A percentile compares a stretch with the other conserved stretches of the same genome.
These are phyloP conservation scores for Hypsizygus marmoreus DNA, from an alignment of 768 basidiomycete species.

Conservation along the genomic window DNA sequence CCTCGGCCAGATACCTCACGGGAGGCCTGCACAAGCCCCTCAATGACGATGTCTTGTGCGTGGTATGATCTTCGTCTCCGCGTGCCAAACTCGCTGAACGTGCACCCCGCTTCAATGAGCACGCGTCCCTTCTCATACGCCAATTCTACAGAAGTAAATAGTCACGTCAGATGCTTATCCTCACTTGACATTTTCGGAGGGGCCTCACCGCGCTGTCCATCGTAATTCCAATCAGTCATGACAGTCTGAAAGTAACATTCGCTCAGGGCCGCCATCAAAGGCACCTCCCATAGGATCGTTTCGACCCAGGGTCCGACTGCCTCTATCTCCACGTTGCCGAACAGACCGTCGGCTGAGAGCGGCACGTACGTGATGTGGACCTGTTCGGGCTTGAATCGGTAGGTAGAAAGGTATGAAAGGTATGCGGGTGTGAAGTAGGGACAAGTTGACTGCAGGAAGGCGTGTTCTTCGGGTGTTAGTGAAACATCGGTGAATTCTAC, in stretches of 20 bases:
- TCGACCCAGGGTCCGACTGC: constrained; percentile 76
- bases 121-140: constrained; percentile 72
- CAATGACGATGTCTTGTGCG: constrained; percentile 77
- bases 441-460: constrained; percentile 68
- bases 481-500: constrained; percentile 69
- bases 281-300: constrained; percentile 94
- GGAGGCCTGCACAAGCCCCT: constrained; percentile 65
- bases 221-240: constrained; percentile 81
- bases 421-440: constrained; percentile 76
- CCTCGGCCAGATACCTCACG: constrained; percentile 53
- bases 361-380: constrained; percentile 69
- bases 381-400: constrained; percentile 75
- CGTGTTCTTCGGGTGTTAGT: constrained; percentile 61
- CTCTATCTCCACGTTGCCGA: constrained; percentile 74
- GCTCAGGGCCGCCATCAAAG: constrained; percentile 88
- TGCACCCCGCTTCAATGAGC: constrained; percentile 65
- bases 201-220: constrained; percentile 71
- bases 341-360: constrained; percentile 43
- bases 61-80: constrained; percentile 74
- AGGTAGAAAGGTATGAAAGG: constrained; percentile 72
- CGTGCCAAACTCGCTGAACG: constrained; percentile 87
- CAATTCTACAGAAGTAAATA: constrained; percentile 44
- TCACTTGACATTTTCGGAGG: background rate
- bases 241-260: constrained; percentile 84
- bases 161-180: background rate